Percentiles rank a stretch among this genome's conserved stretches.
These are phyloP conservation scores for Cucumis hystrix DNA, from an alignment of 306 rosid genomes.

Conservation along the genomic window DNA sequence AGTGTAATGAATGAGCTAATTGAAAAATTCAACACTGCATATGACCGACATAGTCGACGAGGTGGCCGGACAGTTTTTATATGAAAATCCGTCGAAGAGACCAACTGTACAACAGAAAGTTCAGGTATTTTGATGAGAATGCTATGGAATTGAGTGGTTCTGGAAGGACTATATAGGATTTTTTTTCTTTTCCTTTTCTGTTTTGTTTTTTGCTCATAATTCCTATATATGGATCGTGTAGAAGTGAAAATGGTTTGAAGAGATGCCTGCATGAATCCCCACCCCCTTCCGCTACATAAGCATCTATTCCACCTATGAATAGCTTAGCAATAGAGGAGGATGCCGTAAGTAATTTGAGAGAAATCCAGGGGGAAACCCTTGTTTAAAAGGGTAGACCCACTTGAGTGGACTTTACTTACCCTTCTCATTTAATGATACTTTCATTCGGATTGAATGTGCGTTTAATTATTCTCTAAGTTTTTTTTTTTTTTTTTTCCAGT, in stretches of 20 bases:
- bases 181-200: too few relatives aligned
- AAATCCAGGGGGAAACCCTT: not conserved
- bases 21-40: constrained; percentile 52
- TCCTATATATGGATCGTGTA: not conserved
- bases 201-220: not conserved
- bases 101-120: not conserved
- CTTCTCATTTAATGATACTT: not conserved
- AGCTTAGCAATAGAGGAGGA: not conserved
- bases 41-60: constrained; percentile 85
- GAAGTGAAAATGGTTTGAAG: not conserved
- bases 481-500: too few relatives aligned
- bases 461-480: not conserved
- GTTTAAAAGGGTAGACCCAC: not conserved
- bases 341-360: not conserved
- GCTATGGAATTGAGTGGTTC: not conserved
- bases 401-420: not conserved
- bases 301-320: not conserved
- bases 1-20: constrained; percentile 26
- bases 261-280: not conserved
- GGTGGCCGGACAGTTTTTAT: constrained; percentile 85
- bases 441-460: not conserved
- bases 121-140: not conserved
- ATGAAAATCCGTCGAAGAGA: constrained; percentile 20
- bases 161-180: not conserved
- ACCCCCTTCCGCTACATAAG: not conserved